phyloP scores from a whole-genome alignment of 805 yeast genomes.

The Lipomyces lipofer region DNA sequence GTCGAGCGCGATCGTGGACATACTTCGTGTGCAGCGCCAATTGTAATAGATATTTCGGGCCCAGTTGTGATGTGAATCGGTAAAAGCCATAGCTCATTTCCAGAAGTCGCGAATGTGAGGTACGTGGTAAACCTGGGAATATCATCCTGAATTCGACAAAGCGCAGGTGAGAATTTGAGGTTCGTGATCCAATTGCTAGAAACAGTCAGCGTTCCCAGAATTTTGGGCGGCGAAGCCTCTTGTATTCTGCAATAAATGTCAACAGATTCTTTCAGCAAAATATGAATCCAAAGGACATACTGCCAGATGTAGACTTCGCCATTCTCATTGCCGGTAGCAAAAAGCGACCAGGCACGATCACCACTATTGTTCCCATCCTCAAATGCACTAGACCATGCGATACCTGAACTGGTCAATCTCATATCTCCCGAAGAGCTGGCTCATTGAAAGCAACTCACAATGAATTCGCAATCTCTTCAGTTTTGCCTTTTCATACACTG shows the following conservation, averaged over 20 bases:
- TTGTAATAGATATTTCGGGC: neutral
- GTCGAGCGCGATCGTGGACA: neutral
- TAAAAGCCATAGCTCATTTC: neutral
- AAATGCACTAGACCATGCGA: slow-evolving; percentile 21
- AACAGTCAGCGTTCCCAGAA: neutral
- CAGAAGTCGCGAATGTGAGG: slow-evolving; percentile 3
- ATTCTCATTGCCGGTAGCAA: slow-evolving; percentile 26
- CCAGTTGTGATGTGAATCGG: neutral
- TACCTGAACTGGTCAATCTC: slow-evolving; percentile 5
- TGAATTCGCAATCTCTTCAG: slow-evolving; percentile 17
- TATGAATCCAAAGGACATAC: no score
- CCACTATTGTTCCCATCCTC: no score
- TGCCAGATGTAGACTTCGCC: slow-evolving; percentile 23
- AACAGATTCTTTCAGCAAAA: neutral
- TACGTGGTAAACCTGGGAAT: neutral
- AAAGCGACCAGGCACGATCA: slow-evolving; percentile 6
- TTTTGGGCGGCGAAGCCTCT: neutral
- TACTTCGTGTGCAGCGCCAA: neutral
- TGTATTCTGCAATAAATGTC: neutral
- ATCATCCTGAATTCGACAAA: neutral
- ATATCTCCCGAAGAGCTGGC: no score
- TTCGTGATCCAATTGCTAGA: slow-evolving; percentile 16
- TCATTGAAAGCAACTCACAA: slow-evolving; percentile 5
- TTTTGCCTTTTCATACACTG: neutral
- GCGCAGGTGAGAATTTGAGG: slow-evolving; percentile 19